Evolutionary conservation across 305 asterid species (phyloP), one percentile per base, ranked within the genome.

Genomic region (Solanum hybrid): DNA sequence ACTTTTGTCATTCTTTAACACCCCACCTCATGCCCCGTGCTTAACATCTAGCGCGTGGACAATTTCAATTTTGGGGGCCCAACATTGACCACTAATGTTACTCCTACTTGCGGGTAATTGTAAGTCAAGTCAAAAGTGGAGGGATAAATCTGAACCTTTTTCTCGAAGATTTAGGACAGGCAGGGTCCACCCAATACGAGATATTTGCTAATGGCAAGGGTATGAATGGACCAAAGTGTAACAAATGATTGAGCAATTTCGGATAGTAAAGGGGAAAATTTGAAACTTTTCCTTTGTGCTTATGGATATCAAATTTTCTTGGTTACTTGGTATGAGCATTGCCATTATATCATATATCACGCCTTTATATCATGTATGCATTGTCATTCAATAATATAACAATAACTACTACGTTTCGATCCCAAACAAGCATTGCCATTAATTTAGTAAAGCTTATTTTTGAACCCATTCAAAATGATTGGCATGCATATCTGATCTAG

Each of bases 401-500:
- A 39, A 41, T n/a, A 3, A 6, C 12, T 41, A 31, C 41, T 51
- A 84, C 39, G 1, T 51, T 32, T 26, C 75, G 32, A 45, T 84
- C 26, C 24, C 33, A 20, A 57, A 85, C 78, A 33, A 85, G 45
- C 78, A 11, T 85, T 85, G 32, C 32, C 22, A 45, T 22, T 85
- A 61, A 32, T 32, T 85, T 85, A 61, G 32, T 85, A 20, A 20
- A 10, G 73, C 36, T 20, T 45, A 10, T 45, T 84, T 61, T 61
- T 57, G 41, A 51, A 51, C 78, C 31, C 29, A 61, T 85, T 61
- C 31, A 85, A 85, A 65, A 85, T 61, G 86, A 32, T 85, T 85
- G 45, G 51, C 88, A 61, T 85, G 45, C 88, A 34, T 90, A 32
- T 77, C 93, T 93, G 77, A 93, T 88, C 38, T 68, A 68, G 27